Evolutionary conservation across 2,329 filamentous ascomycete species (phyloP).

Genomic region (Fusarium liriodendri): DNA sequence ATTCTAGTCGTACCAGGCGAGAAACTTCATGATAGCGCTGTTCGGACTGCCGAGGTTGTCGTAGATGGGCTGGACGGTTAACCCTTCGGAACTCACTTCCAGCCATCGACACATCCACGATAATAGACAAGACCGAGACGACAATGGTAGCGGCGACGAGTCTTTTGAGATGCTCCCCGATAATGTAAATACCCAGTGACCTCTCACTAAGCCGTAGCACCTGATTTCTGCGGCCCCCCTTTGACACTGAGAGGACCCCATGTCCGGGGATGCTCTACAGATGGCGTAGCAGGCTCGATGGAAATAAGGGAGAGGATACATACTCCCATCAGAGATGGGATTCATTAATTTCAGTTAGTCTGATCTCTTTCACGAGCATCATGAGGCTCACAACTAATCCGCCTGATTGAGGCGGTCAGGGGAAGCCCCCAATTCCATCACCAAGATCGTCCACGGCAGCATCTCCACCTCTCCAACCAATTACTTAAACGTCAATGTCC

Average conservation of each 20-base stretch:
- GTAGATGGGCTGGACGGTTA: neutral
- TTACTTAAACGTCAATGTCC: fast-evolving
- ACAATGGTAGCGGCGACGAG: fast-evolving
- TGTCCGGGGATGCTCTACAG: neutral
- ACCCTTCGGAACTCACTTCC: neutral
- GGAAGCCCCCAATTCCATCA: neutral
- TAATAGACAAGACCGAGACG: too few species aligned
- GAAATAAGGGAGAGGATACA: too few species aligned
- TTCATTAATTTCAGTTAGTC: neutral
- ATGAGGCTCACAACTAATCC: too few species aligned
- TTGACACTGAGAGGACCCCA: neutral
- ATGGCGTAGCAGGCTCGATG: neutral
- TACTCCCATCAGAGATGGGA: neutral
- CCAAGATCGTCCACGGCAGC: neutral
- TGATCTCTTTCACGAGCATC: neutral
- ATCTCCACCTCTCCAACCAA: neutral
- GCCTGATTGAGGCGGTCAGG: neutral
- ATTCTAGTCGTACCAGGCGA: fast-evolving
- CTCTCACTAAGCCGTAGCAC: neutral
- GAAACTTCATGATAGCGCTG: neutral
- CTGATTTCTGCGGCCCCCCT: neutral
- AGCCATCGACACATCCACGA: neutral
- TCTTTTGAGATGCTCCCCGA: fast-evolving
- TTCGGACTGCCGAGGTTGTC: neutral
- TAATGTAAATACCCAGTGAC: fast-evolving